A percentile compares a stretch with the other conserved stretches of the same genome.
Evolutionary conservation across 1,139 yeast genomes (phyloP).

Genomic region (Keqinozyma sinolaborantium): DNA sequence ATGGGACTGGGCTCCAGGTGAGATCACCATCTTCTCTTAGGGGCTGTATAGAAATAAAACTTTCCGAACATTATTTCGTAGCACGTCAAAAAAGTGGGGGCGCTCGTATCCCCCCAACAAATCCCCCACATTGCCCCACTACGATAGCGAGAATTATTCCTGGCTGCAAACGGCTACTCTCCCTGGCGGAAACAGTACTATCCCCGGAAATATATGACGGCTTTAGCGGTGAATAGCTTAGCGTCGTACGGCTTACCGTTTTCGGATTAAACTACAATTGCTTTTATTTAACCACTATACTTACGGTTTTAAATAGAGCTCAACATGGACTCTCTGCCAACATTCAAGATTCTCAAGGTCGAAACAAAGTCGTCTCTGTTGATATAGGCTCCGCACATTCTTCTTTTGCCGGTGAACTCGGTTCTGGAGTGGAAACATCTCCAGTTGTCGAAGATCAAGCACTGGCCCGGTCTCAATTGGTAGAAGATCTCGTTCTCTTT

Average conservation of each 20-base stretch:
- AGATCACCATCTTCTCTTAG: conserved; percentile 12
- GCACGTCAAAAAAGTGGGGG: background rate
- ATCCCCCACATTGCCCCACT: no score
- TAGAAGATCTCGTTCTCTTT: conserved; percentile 52
- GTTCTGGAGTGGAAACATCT: conserved; percentile 71
- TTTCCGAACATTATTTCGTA: conserved; percentile 1
- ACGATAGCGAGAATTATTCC: no score
- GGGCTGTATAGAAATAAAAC: background rate
- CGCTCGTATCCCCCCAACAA: no score
- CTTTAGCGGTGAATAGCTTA: background rate
- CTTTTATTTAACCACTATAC: conserved; percentile 1
- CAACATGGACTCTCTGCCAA: conserved; percentile 51
- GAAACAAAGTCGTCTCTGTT: conserved; percentile 70
- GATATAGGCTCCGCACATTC: conserved; percentile 76
- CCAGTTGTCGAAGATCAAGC: conserved; percentile 75
- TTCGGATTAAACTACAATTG: background rate
- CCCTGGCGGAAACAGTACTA: conserved; percentile 1
- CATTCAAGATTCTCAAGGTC: conserved; percentile 46
- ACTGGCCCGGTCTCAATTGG: conserved; percentile 65
- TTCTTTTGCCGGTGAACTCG: conserved; percentile 64
- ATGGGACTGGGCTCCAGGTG: conserved; percentile 25
- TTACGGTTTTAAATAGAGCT: conserved; percentile 17
- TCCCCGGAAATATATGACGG: background rate
- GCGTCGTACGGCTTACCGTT: background rate
- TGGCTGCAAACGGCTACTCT: no score